A percentile compares a stretch with the other conserved stretches of the same genome.
Evolutionary conservation across 495 filamentous ascomycete species (phyloP).

Genomic region (Neurospora pannonica): DNA sequence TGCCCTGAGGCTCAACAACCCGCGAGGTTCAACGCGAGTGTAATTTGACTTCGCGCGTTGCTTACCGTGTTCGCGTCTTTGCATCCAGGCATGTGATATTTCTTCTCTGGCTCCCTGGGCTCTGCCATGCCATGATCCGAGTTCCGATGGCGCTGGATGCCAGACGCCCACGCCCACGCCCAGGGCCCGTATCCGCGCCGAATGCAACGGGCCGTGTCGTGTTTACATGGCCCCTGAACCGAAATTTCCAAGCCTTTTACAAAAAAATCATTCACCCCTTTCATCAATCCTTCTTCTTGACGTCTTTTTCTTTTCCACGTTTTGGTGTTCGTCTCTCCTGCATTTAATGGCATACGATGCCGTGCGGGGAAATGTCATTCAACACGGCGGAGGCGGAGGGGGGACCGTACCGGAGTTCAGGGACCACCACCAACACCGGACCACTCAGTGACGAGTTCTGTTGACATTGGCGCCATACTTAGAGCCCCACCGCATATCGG

Average conservation of each 20-base stretch:
- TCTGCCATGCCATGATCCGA: not conserved
- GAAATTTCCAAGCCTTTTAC: not conserved
- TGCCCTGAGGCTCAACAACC: not conserved
- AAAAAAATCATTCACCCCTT: not conserved
- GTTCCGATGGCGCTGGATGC: not conserved
- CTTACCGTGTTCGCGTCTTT: not conserved
- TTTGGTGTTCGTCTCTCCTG: not conserved
- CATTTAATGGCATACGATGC: not conserved
- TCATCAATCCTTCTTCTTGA: not conserved
- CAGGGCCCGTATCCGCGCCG: not conserved
- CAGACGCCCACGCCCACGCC: not conserved
- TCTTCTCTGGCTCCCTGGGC: not conserved
- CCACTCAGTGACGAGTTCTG: not conserved
- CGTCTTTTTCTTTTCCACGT: not conserved
- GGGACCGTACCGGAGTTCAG: not conserved
- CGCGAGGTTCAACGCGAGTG: not conserved
- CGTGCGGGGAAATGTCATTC: not conserved
- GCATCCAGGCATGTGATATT: not conserved
- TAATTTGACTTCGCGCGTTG: not conserved
- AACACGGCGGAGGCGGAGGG: not conserved
- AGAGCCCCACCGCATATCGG: not conserved
- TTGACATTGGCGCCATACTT: not conserved
- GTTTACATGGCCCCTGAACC: not conserved
- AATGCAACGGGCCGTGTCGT: not conserved
- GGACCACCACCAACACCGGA: not conserved